phyloP scores from a whole-genome alignment of 805 yeast genomes.

The Starmerella vitae region DNA sequence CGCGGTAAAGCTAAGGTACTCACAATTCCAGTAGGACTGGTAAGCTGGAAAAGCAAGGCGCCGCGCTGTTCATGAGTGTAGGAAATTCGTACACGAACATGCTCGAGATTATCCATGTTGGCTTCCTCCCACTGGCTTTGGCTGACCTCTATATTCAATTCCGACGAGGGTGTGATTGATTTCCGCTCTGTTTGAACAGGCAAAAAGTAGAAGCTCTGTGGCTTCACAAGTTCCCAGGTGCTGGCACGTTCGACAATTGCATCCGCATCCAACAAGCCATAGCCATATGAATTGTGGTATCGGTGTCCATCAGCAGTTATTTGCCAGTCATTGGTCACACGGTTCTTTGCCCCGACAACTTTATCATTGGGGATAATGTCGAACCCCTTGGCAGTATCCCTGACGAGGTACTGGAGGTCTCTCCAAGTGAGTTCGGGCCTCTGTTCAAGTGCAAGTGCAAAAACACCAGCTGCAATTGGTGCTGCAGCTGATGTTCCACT shows the following conservation, averaged over 20 bases:
- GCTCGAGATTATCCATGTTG: slow-evolving; percentile 67
- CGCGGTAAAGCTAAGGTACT: slow-evolving; percentile 66
- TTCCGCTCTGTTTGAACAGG: slow-evolving; percentile 3
- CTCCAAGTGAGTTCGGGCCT: slow-evolving; percentile 91
- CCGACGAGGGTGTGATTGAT: slow-evolving; percentile 4
- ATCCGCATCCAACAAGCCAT: slow-evolving; percentile 80
- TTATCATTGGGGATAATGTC: slow-evolving; percentile 29
- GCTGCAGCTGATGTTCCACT: slow-evolving; percentile 99
- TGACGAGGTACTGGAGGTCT: slow-evolving; percentile 76
- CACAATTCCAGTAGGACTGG: slow-evolving; percentile 60
- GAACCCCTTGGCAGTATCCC: slow-evolving; percentile 56
- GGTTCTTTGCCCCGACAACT: slow-evolving; percentile 1
- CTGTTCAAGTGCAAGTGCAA: slow-evolving; percentile 64
- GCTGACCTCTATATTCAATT: slow-evolving; percentile 28
- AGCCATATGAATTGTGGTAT: slow-evolving; percentile 81
- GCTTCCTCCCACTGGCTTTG: slow-evolving; percentile 37
- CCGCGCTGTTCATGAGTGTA: slow-evolving; percentile 59
- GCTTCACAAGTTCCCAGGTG: slow-evolving; percentile 73
- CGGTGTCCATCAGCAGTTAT: slow-evolving; percentile 48
- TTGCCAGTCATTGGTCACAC: slow-evolving; percentile 47
- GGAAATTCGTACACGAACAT: slow-evolving; percentile 68
- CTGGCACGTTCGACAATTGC: slow-evolving; percentile 57
- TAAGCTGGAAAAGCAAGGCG: slow-evolving; percentile 45
- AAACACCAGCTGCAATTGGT: slow-evolving; percentile 94
- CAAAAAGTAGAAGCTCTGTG: slow-evolving; percentile 69